Percentiles rank a stretch among this genome's conserved stretches.
These are phyloP conservation scores for Diplocarpon rosae DNA, from an alignment of 2,329 filamentous ascomycete genomes.

Conservation along the genomic window DNA sequence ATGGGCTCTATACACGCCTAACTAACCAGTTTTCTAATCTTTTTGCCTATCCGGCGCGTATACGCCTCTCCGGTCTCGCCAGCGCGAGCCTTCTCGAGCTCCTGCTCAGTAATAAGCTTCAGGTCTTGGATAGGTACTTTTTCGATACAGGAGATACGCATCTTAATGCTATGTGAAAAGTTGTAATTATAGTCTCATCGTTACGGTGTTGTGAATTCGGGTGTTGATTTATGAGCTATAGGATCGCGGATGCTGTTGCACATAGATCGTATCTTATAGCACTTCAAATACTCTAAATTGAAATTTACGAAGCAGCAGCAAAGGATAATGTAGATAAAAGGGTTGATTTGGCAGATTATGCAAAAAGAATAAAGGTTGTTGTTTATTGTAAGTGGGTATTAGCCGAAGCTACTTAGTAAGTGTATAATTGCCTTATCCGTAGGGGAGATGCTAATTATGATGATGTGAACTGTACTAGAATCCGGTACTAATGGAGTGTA, in stretches of 20 bases:
- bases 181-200: slow-evolving; percentile 81
- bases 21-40: slow-evolving; percentile 27
- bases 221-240: slow-evolving; percentile 54
- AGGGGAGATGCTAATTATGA: too few relatives aligned
- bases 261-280: slow-evolving; percentile 78
- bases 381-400: slow-evolving; percentile 39
- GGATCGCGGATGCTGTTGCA: slow-evolving; percentile 77
- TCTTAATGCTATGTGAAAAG: slow-evolving; percentile 77
- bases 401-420: too few relatives aligned
- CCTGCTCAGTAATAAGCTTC: slow-evolving; percentile 31
- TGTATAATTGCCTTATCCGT: background rate
- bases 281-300: slow-evolving; percentile 76
- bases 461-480: background rate
- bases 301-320: slow-evolving; percentile 74
- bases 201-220: slow-evolving; percentile 52
- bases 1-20: slow-evolving; percentile 17
- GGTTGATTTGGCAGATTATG: slow-evolving; percentile 58
- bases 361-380: slow-evolving; percentile 42
- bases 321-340: slow-evolving; percentile 83
- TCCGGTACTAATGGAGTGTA: too few relatives aligned
- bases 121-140: slow-evolving; percentile 52
- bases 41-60: slow-evolving; percentile 13
- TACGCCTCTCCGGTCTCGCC: slow-evolving; percentile 16
- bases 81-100: slow-evolving; percentile 20
- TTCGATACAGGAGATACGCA: slow-evolving; percentile 58